Base-by-base conservation (phyloP, 2,329 filamentous ascomycete species). In the Delphinella strobiligena region DNA sequence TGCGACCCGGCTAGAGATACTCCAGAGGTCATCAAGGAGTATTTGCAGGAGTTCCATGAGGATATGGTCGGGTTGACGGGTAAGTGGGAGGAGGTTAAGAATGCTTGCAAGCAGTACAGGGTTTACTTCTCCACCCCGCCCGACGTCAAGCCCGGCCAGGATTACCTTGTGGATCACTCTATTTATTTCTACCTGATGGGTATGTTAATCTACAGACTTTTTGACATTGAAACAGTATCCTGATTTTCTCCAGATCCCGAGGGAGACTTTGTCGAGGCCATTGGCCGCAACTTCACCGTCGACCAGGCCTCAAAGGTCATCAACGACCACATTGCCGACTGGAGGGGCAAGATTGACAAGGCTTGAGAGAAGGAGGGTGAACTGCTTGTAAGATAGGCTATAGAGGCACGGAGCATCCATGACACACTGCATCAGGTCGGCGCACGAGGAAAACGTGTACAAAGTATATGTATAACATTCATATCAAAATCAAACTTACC, bases 181-280 rank as follows among this genome's bases (percentile, higher is more conserved):
- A 98, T 98, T 51, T 98, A 98, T 70, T 98, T 98, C 55, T 98
- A 98, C 62, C 66, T 98, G 50, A 98, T 98, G 91, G 75, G 74
- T 78, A 59, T 61, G 72, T 64, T 16, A 14, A 3, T 5, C 3
- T 19, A 5, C 2, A 12, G 15, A 4, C 3, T 14, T 3, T 15
- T 34, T 24, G 12, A 15, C 14, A 31, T 2, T 17, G 29, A 34
- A 7, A 8, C 4, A 15, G 14, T 16, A 1, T n/a, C 14, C 34
- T 42, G 22, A 46, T 27, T 12, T 18, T 5, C 9, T 24, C 18
- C 52, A 78, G 91, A 96, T 60, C 91, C 91, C 0, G 88, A 96
- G 51, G 89, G 89, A 15, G 88, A 98, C 60, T 98, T 98, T 61
- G 89, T 98, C 19, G 93, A 98, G 67, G 93, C 88, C 10, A 79